Evolutionary conservation across 176 grass and related monocot species (phyloP).

Genomic region (Guadua angustifolia): DNA sequence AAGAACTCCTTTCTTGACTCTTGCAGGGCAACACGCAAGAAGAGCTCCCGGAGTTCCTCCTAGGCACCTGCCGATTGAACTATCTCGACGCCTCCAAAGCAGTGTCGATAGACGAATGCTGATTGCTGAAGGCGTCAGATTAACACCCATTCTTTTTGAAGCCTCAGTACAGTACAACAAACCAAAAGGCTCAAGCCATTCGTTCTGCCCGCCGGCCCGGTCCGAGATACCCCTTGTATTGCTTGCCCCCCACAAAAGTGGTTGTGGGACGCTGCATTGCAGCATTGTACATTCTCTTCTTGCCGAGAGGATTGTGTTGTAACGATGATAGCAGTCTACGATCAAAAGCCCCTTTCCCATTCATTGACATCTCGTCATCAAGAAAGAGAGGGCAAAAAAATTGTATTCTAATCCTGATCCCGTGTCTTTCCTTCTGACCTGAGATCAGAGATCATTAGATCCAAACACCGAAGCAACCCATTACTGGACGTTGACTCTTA

Average conservation of each 20-base stretch:
- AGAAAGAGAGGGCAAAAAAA: background rate
- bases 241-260: conserved; percentile 23
- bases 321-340: conserved; percentile 44
- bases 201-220: conserved; percentile 18
- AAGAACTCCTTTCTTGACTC: background rate
- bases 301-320: conserved; percentile 24
- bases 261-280: background rate
- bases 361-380: conserved; percentile 35
- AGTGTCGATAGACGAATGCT: conserved; percentile 69
- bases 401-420: conserved; percentile 21
- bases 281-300: conserved; percentile 53
- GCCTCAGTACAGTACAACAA: conserved; percentile 37
- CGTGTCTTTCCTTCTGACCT: conserved; percentile 27
- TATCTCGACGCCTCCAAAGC: conserved; percentile 84
- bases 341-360: conserved; percentile 15
- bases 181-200: conserved; percentile 43
- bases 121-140: conserved; percentile 34
- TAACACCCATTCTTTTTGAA: conserved; percentile 38
- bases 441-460: conserved; percentile 5
- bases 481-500: conserved; percentile 42
- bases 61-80: conserved; percentile 87
- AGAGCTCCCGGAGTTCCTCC: conserved; percentile 88
- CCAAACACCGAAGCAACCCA: conserved; percentile 30
- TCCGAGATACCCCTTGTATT: conserved; percentile 24
- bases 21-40: conserved; percentile 87